These are phyloP conservation scores for Penicillium lagena DNA, from an alignment of 495 filamentous ascomycete species.

Conservation along the genomic window DNA sequence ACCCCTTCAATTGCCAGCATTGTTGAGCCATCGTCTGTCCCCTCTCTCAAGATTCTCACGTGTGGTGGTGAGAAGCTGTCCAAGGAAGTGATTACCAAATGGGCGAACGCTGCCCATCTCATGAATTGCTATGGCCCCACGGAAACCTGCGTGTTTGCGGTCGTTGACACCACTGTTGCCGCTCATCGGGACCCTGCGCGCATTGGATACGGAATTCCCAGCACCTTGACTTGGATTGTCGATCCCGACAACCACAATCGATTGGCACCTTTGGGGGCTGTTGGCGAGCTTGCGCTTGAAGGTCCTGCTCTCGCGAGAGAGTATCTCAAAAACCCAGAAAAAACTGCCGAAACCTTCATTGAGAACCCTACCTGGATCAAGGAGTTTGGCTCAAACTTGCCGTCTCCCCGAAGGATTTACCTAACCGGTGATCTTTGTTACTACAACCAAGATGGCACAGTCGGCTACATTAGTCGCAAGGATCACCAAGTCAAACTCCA, in stretches of 20 bases:
- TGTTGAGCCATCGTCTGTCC: conserved; percentile 39
- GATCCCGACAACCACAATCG: conserved; percentile 41
- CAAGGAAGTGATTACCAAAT: conserved; percentile 44
- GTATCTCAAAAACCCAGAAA: conserved; percentile 46
- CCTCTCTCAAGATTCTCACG: conserved; percentile 35
- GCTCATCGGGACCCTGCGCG: conserved; percentile 28
- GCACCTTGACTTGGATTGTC: conserved; percentile 48
- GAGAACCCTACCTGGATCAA: conserved; percentile 28
- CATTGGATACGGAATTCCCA: conserved; percentile 44
- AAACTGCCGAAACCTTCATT: conserved; percentile 45
- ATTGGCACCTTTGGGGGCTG: conserved; percentile 44
- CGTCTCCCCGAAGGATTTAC: conserved; percentile 32
- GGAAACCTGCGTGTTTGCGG: conserved; percentile 40
- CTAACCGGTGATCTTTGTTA: conserved; percentile 46
- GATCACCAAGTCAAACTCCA: conserved; percentile 63
- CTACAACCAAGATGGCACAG: conserved; percentile 47
- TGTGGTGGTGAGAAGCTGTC: conserved; percentile 44
- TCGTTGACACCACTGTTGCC: conserved; percentile 26
- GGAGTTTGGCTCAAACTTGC: conserved; percentile 12
- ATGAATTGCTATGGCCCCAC: conserved; percentile 57
- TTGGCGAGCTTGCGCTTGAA: conserved; percentile 48
- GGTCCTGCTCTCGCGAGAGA: conserved; percentile 43
- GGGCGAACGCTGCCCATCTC: conserved; percentile 42
- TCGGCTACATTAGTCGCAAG: conserved; percentile 52
- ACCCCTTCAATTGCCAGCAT: conserved; percentile 49